phyloP scores from a whole-genome alignment of 2,329 filamentous ascomycete genomes.

The Lachnum nothofagi region DNA sequence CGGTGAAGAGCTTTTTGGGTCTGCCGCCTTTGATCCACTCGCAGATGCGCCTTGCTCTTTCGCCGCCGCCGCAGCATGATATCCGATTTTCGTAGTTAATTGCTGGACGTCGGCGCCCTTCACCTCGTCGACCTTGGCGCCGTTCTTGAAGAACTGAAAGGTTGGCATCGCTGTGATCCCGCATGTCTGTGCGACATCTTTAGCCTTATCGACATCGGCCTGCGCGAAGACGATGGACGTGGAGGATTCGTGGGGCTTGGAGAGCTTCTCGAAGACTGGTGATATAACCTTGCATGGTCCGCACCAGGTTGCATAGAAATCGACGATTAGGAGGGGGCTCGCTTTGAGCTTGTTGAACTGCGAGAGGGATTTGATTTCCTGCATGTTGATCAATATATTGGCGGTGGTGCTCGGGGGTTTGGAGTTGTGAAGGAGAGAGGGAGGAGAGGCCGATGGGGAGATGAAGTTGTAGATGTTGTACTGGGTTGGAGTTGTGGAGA shows the following conservation, averaged over 20 bases:
- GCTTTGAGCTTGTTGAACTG: conserved; percentile 29
- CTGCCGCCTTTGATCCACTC: neutral
- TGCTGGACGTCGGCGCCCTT: conserved; percentile 74
- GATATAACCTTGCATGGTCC: conserved; percentile 88
- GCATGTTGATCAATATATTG: conserved; percentile 17
- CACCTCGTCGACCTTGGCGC: conserved; percentile 66
- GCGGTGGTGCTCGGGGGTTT: neutral
- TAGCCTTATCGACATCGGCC: conserved; percentile 79
- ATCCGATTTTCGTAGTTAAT: conserved; percentile 47
- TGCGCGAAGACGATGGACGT: conserved; percentile 82
- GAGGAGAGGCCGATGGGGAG: too few species aligned
- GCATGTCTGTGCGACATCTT: conserved; percentile 69
- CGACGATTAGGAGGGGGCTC: conserved; percentile 26
- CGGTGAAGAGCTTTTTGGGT: conserved; percentile 1
- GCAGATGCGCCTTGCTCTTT: conserved; percentile 14
- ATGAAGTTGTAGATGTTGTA: too few species aligned
- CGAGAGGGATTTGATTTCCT: conserved; percentile 29
- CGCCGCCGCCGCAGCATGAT: conserved; percentile 20
- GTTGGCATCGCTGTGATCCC: conserved; percentile 84
- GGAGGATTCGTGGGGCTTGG: conserved; percentile 69
- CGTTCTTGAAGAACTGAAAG: conserved; percentile 81
- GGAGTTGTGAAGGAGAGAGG: too few species aligned
- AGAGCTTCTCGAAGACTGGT: conserved; percentile 77
- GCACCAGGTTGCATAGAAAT: conserved; percentile 85
- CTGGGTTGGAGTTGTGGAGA: too few species aligned